Conservation (phyloP, 805 yeast genomes). For the Candida germanica region DNA sequence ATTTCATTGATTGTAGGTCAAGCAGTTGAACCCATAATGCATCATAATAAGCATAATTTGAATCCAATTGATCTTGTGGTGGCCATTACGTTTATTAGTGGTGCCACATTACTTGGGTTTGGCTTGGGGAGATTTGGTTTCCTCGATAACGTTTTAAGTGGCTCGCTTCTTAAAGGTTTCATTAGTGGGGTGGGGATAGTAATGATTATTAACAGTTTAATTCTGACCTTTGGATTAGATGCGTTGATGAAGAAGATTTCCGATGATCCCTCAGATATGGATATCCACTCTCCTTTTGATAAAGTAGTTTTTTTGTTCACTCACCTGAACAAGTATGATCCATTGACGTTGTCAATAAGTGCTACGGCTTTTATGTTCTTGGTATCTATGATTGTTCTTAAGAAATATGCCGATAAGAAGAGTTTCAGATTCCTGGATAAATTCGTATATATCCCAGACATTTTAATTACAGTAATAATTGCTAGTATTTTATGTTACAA, state of each 20-base stretch:
- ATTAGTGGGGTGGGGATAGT: constrained; percentile 44
- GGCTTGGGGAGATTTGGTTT: constrained; percentile 86
- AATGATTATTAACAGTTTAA: constrained; percentile 57
- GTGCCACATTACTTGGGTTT: constrained; percentile 64
- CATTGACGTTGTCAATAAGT: constrained; percentile 62
- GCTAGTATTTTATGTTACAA: constrained; percentile 51
- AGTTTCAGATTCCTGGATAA: constrained; percentile 20
- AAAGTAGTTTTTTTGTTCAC: constrained; percentile 57
- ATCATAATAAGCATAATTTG: constrained; percentile 27
- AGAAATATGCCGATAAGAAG: constrained; percentile 24
- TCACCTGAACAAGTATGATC: constrained; percentile 48
- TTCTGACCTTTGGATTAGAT: constrained; percentile 69
- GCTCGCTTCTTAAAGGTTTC: constrained; percentile 41
- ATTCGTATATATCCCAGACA: constrained; percentile 78
- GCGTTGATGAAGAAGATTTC: constrained; percentile 38
- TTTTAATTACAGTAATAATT: constrained; percentile 65
- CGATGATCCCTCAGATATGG: constrained; percentile 29
- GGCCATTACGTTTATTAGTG: constrained; percentile 71
- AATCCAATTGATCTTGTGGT: constrained; percentile 56
- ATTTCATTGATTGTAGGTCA: constrained; percentile 45
- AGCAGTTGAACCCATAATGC: constrained; percentile 42
- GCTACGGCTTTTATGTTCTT: constrained; percentile 19
- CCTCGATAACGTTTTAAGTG: constrained; percentile 41
- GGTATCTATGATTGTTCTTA: constrained; percentile 17
- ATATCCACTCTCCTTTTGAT: constrained; percentile 60